These are phyloP conservation scores for Aaosphaeria pasadenensis DNA, from an alignment of 2,329 filamentous ascomycete genomes.

Conservation along the genomic window DNA sequence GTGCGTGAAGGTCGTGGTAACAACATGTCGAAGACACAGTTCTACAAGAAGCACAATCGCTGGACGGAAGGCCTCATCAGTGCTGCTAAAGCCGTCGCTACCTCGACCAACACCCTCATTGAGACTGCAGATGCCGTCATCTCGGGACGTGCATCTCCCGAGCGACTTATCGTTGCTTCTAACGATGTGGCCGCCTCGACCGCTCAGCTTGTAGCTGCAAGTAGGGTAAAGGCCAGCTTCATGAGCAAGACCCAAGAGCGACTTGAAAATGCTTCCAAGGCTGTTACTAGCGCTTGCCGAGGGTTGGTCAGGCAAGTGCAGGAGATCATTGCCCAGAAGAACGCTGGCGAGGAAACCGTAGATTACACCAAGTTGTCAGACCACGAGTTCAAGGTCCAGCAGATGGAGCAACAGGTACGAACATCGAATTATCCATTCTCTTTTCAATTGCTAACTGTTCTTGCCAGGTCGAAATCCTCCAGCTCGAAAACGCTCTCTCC, in stretches of 20 bases:
- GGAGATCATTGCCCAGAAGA: constrained; percentile 84
- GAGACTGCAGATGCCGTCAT: constrained; percentile 97
- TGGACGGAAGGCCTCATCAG: constrained; percentile 99
- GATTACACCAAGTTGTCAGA: constrained; percentile 86
- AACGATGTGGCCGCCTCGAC: constrained; percentile 97
- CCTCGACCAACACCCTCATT: constrained; percentile 91
- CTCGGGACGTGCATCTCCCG: constrained; percentile 84
- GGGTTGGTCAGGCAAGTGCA: constrained; percentile 90
- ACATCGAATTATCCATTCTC: neutral
- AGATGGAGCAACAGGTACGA: constrained; percentile 99
- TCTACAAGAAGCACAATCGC: constrained; percentile 99
- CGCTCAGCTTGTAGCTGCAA: constrained; percentile 92
- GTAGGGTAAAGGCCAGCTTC: constrained; percentile 93
- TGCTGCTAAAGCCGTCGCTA: constrained; percentile 91
- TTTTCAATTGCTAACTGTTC: constrained; percentile 10
- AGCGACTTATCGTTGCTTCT: constrained; percentile 95
- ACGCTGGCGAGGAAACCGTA: constrained; percentile 75
- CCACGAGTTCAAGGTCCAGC: constrained; percentile 96
- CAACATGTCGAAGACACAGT: constrained; percentile 81
- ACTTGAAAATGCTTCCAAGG: constrained; percentile 87
- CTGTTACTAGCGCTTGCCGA: constrained; percentile 85
- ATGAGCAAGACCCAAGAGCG: constrained; percentile 96
- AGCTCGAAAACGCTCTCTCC: constrained; percentile 83
- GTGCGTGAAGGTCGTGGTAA: constrained; percentile 87
- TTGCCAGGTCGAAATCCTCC: constrained; percentile 85